Conservation (phyloP, 106 monocot genomes). For the Cymbidium sinense region DNA sequence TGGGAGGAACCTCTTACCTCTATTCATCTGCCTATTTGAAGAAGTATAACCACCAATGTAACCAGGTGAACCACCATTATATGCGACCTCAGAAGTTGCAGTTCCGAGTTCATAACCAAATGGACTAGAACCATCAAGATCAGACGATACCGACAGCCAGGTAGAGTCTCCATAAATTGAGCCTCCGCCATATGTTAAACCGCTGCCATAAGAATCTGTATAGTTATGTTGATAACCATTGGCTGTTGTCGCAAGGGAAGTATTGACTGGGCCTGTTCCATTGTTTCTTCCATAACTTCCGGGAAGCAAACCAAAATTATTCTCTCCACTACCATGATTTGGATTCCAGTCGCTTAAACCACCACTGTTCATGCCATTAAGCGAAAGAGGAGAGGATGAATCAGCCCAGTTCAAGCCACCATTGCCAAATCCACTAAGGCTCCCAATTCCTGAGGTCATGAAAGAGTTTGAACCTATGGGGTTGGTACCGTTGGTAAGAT, state of each 20-base stretch:
- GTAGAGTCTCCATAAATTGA: slow-evolving; percentile 55
- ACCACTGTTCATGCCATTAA: slow-evolving; percentile 20
- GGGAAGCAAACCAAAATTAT: slow-evolving; percentile 26
- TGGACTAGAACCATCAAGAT: slow-evolving; percentile 47
- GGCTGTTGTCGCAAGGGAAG: slow-evolving; percentile 25
- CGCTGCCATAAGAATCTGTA: slow-evolving; percentile 35
- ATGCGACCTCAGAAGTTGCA: slow-evolving; percentile 25
- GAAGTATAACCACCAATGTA: slow-evolving; percentile 47
- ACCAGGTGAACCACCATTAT: slow-evolving; percentile 26
- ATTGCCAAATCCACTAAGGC: slow-evolving; percentile 53
- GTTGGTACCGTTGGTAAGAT: slow-evolving; percentile 34
- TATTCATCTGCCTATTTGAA: slow-evolving; percentile 49
- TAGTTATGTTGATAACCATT: slow-evolving; percentile 37
- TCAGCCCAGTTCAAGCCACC: slow-evolving; percentile 52
- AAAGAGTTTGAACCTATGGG: slow-evolving; percentile 41
- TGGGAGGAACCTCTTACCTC: slow-evolving; percentile 32
- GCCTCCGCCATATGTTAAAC: slow-evolving; percentile 8
- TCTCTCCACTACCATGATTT: slow-evolving; percentile 39
- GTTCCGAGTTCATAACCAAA: slow-evolving; percentile 58
- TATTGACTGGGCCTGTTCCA: slow-evolving; percentile 19
- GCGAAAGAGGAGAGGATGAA: slow-evolving; percentile 35
- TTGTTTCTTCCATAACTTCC: slow-evolving; percentile 37
- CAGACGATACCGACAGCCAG: slow-evolving; percentile 49
- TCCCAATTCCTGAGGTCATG: slow-evolving; percentile 46
- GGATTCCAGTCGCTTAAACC: slow-evolving; percentile 23